Percentiles rank a stretch among this genome's conserved stretches.
Conservation (phyloP, 2,329 filamentous ascomycete species). For the Penicillium sp. region DNA sequence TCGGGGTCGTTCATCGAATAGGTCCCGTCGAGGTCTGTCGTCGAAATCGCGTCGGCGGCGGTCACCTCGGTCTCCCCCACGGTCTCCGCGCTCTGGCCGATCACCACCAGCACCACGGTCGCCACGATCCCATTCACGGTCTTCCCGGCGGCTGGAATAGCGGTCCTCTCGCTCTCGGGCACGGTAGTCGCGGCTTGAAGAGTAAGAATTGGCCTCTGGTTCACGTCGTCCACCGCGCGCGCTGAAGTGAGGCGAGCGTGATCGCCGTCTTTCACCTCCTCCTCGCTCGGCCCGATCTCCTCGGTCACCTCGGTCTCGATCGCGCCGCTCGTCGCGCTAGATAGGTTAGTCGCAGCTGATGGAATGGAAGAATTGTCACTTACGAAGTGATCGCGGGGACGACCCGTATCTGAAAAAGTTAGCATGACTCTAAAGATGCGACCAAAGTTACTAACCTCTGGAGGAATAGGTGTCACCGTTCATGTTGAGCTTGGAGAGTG, state of each 20-base stretch:
- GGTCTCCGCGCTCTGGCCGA: conserved; percentile 35
- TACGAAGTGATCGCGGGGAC: conserved; percentile 58
- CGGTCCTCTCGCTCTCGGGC: conserved; percentile 92
- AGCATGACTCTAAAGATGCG: conserved; percentile 20
- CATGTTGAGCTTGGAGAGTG: conserved; percentile 56
- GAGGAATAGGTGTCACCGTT: conserved; percentile 83
- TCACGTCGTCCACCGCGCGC: conserved; percentile 70
- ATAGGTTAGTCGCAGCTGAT: conserved; percentile 24
- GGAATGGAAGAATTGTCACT: conserved; percentile 29
- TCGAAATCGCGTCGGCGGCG: conserved; percentile 62
- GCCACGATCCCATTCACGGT: conserved; percentile 66
- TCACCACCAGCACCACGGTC: conserved; percentile 24
- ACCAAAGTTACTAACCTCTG: conserved; percentile 60
- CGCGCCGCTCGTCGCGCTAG: conserved; percentile 52
- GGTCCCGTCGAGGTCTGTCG: conserved; percentile 60
- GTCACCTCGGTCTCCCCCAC: conserved; percentile 54
- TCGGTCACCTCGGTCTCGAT: conserved; percentile 49
- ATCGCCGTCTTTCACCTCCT: conserved; percentile 67
- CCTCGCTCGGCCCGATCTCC: conserved; percentile 51
- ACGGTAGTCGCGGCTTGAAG: conserved; percentile 86
- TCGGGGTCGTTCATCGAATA: conserved; percentile 64
- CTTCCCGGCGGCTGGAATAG: conserved; percentile 72
- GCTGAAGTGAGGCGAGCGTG: conserved; percentile 79
- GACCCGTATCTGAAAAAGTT: conserved; percentile 51
- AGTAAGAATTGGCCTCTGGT: conserved; percentile 81